These are phyloP conservation scores for Neofusicoccum kwambonambiense DNA, from an alignment of 2,329 filamentous ascomycete genomes.

Conservation along the genomic window DNA sequence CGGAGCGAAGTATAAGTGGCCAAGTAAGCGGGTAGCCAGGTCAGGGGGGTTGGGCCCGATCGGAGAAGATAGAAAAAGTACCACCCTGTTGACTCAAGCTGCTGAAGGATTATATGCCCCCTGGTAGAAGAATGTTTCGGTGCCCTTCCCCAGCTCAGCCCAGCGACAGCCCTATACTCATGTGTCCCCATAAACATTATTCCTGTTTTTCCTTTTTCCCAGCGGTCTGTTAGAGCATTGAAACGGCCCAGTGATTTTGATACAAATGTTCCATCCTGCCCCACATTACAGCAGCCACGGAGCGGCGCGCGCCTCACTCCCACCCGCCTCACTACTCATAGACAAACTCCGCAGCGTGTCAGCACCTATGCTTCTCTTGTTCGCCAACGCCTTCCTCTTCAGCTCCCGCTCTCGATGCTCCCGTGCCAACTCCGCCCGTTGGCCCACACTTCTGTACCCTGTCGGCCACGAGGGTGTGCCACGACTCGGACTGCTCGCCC, in stretches of 20 bases:
- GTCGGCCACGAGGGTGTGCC: slow-evolving; percentile 15
- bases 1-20: slow-evolving; percentile 2
- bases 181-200: neutral
- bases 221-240: slow-evolving; percentile 1
- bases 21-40: neutral
- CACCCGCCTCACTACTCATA: slow-evolving; percentile 8
- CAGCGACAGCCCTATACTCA: neutral
- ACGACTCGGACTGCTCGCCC: neutral
- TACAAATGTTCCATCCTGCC: slow-evolving; percentile 2
- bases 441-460: slow-evolving; percentile 1
- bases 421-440: slow-evolving; percentile 7
- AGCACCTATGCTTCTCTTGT: slow-evolving; percentile 42
- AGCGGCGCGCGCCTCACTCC: slow-evolving; percentile 6
- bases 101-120: slow-evolving; percentile 5
- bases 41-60: neutral
- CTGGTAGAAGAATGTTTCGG: slow-evolving; percentile 1
- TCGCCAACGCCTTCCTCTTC: slow-evolving; percentile 34
- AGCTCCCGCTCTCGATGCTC: slow-evolving; percentile 25
- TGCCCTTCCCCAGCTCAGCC: slow-evolving; percentile 9
- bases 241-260: slow-evolving; percentile 5
- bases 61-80: neutral
- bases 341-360: slow-evolving; percentile 40
- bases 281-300: slow-evolving; percentile 9
- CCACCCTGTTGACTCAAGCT: slow-evolving; percentile 4
- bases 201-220: slow-evolving; percentile 12